Base-by-base conservation (phyloP, 768 basidiomycete species). In the Psilocybe cyanescens region DNA sequence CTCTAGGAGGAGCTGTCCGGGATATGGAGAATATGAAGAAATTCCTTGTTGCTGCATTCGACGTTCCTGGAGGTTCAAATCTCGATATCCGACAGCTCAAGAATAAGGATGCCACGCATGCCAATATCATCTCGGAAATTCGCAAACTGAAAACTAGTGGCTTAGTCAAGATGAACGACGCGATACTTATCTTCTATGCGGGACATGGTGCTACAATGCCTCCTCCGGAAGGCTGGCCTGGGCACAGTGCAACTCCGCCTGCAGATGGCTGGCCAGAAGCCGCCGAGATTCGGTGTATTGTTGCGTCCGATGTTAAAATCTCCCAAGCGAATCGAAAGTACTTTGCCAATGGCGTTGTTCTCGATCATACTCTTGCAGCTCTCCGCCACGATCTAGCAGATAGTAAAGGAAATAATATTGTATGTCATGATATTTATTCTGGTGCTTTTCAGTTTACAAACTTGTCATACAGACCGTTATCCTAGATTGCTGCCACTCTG, bases 401-500 rank as follows among this genome's bases (percentile, higher is more conserved):
- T 24, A 58, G 48, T 7, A 58, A 48, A 24, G 57, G 47, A 16
- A 49, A 46, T 30, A 35, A 4, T 2, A 3, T 39, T 19, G 16
- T 50, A 29, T 5, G 4, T n/a, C 24, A 24, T 24, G 24, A 0
- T 24, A 24, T 24, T 24, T 24, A 24, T 24, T 24, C 24, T 24
- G 24, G 2, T 24, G 24, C 24, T 24, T 24, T 24, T 24, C 24
- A 24, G 24, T 24, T 24, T 3, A 16, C 17, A 31, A 37, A 5
- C 24, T 37, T 7, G 11, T n/a, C 19, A 33, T 19, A 48, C 19
- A 65, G 64, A 65, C 64, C 1, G 57, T 65, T 6, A 56, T 65
- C 8, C 44, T 65, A 2, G 64, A 65, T 9, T 61, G 60, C 47
- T 65, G 64, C 47, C 60, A 61, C 52, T 57, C 64, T 11, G 56